These are phyloP conservation scores for Neoscytalidium dimidiatum DNA, from an alignment of 2,329 filamentous ascomycete species.

Conservation along the genomic window DNA sequence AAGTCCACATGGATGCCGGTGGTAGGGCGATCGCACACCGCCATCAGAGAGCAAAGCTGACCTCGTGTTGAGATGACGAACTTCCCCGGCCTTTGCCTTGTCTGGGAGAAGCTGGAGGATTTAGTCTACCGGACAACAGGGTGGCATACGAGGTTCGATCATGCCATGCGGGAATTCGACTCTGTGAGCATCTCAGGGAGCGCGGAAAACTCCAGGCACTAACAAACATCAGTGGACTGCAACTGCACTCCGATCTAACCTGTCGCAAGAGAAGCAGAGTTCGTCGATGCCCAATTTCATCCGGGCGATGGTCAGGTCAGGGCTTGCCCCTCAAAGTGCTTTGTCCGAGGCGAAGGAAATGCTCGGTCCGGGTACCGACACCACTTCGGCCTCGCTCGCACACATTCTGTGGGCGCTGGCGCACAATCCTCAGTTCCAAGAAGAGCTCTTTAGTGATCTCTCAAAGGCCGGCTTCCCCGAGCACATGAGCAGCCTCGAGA, in stretches of 20 bases:
- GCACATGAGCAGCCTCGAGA: not conserved
- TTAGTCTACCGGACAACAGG: not conserved
- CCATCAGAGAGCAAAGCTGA: not conserved
- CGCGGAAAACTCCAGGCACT: not conserved
- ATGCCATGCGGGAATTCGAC: not conserved
- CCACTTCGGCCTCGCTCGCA: not conserved
- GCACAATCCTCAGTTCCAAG: not conserved
- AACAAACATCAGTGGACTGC: not conserved
- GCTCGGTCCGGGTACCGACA: not conserved
- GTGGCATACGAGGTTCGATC: not conserved
- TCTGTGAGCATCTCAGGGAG: not conserved
- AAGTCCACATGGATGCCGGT: conserved; percentile 1
- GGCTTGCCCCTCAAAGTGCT: not conserved
- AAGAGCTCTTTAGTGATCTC: not conserved
- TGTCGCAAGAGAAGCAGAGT: not conserved
- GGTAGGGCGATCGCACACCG: not conserved
- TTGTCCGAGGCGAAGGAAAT: conserved; percentile 1
- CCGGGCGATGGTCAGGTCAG: not conserved
- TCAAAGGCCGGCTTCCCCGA: not conserved
- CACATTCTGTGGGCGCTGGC: conserved; percentile 5
- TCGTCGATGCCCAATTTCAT: not conserved
- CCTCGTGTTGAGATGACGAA: not conserved
- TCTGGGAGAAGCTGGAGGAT: not conserved
- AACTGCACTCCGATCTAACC: not conserved
- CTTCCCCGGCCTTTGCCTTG: not conserved